Percentiles rank a stretch among this genome's conserved stretches.
Evolutionary conservation across 257 asterid species (phyloP).

Genomic region (Solanum piurae): DNA sequence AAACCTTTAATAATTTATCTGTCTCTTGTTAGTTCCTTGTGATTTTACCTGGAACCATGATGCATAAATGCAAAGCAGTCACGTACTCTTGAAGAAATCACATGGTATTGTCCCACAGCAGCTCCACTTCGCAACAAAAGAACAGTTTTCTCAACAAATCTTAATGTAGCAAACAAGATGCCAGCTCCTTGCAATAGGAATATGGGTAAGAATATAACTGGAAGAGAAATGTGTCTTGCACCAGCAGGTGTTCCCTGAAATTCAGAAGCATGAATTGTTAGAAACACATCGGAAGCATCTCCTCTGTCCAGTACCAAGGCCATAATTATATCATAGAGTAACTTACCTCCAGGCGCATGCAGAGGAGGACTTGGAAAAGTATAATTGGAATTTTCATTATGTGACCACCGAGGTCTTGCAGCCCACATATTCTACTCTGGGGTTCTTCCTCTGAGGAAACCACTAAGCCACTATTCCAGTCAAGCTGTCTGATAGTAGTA

Average conservation of each 20-base stretch:
- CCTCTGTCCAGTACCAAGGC: not conserved
- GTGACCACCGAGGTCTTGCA: constrained; percentile 95
- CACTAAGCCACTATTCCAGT: constrained; percentile 70
- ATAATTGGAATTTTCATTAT: constrained; percentile 82
- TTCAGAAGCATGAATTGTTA: constrained; percentile 8
- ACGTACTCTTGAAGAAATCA: constrained; percentile 48
- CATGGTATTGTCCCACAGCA: constrained; percentile 49
- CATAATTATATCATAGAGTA: not conserved
- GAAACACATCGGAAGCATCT: not conserved
- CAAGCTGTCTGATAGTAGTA: constrained; percentile 50
- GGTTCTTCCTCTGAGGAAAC: constrained; percentile 58
- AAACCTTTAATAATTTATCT: not conserved
- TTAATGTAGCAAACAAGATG: constrained; percentile 51
- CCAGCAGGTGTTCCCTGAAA: constrained; percentile 77
- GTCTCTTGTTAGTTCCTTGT: not conserved
- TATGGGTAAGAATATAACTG: constrained; percentile 80
- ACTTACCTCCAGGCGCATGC: constrained; percentile 91
- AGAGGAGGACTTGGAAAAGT: constrained; percentile 81
- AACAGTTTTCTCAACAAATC: constrained; percentile 64
- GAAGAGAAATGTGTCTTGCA: constrained; percentile 61
- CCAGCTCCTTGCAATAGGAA: constrained; percentile 81
- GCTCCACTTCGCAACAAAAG: constrained; percentile 58
- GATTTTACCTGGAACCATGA: constrained; percentile 82
- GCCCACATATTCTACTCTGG: constrained; percentile 57
- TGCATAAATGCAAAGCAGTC: constrained; percentile 78